Percentiles rank a stretch among this genome's conserved stretches.
Conservation (phyloP, 192 early-diverging fungal genomes). For the Backusella morwellensis region DNA sequence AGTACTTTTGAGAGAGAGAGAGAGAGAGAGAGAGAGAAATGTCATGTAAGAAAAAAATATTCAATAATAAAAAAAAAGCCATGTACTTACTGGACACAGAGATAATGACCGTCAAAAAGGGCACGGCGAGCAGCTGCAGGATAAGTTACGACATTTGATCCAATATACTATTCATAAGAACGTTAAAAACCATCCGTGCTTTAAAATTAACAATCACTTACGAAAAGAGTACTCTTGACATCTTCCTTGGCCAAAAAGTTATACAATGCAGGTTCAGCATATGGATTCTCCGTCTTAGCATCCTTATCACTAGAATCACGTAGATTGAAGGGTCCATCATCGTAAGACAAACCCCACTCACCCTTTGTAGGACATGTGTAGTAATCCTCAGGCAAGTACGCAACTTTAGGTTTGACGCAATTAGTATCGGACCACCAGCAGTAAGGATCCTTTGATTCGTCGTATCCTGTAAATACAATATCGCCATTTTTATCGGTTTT, state of each 20-base stretch:
- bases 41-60: neutral
- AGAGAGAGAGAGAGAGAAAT: neutral
- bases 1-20: slow-evolving; percentile 21
- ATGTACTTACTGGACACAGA: slow-evolving; percentile 44
- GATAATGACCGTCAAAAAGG: slow-evolving; percentile 45
- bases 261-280: slow-evolving; percentile 15
- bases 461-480: slow-evolving; percentile 20
- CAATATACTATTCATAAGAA: slow-evolving; percentile 29
- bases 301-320: neutral
- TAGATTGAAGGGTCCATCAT: slow-evolving; percentile 27
- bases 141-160: slow-evolving; percentile 30
- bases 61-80: neutral
- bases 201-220: neutral
- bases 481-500: slow-evolving; percentile 18
- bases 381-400: slow-evolving; percentile 24
- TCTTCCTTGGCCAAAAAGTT: slow-evolving; percentile 16
- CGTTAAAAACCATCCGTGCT: neutral
- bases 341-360: slow-evolving; percentile 24
- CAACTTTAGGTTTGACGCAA: slow-evolving; percentile 21
- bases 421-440: slow-evolving; percentile 21
- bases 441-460: neutral
- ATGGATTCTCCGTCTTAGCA: neutral
- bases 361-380: neutral
- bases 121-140: slow-evolving; percentile 28
- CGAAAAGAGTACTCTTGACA: slow-evolving; percentile 16